Percentiles rank a stretch among this genome's conserved stretches.
Conservation (phyloP, 768 basidiomycete species). For the Nevesoporus exiguus region DNA sequence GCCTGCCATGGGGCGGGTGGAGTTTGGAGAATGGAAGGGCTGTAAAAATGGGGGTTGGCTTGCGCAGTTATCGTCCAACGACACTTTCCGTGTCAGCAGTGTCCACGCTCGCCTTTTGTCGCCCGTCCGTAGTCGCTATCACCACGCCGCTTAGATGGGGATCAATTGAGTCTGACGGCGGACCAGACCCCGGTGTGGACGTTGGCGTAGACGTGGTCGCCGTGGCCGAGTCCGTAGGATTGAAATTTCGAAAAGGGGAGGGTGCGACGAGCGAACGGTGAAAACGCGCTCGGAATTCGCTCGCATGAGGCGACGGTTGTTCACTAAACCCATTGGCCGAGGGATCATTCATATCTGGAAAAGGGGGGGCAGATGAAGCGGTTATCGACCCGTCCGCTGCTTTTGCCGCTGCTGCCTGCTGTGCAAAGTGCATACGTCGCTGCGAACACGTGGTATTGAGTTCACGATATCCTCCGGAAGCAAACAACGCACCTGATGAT, state of each 20-base stretch:
- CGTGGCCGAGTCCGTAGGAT: constrained; percentile 27
- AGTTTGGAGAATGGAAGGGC: neutral
- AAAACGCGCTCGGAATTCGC: constrained; percentile 66
- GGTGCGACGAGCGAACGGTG: constrained; percentile 58
- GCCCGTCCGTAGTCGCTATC: constrained; percentile 20
- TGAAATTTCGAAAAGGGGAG: constrained; percentile 50
- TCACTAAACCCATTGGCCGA: constrained; percentile 25
- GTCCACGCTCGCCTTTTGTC: constrained; percentile 26
- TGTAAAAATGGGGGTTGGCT: neutral
- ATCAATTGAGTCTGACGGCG: constrained; percentile 32
- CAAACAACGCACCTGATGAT: constrained; percentile 58
- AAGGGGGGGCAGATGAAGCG: constrained; percentile 28
- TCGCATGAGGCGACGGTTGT: constrained; percentile 34
- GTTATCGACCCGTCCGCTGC: constrained; percentile 27
- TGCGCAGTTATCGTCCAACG: constrained; percentile 14
- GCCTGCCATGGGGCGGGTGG: neutral
- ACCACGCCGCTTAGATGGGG: constrained; percentile 31
- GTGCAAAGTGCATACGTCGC: constrained; percentile 48
- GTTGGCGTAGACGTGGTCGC: constrained; percentile 33
- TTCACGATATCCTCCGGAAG: neutral
- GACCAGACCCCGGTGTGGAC: constrained; percentile 34
- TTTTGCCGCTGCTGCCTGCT: constrained; percentile 35
- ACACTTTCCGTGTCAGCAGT: constrained; percentile 23
- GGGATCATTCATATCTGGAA: constrained; percentile 34
- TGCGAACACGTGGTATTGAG: constrained; percentile 16